Percentiles rank a stretch among this genome's conserved stretches.
These are phyloP conservation scores for Grifola frondosa DNA, from an alignment of 1,284 basidiomycete genomes.

Conservation along the genomic window DNA sequence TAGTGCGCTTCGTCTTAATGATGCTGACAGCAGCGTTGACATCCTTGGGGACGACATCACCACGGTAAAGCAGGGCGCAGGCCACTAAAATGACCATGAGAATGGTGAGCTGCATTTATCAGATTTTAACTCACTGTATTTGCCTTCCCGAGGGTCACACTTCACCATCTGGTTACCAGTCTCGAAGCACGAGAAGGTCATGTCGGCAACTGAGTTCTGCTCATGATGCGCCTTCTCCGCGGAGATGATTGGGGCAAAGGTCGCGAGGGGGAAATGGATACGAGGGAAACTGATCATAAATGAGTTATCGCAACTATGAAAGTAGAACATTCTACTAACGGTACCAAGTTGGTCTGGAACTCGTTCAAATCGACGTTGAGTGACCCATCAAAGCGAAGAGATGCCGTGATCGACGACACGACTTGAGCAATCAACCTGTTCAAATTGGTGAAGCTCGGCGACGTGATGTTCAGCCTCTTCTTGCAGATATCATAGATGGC, in stretches of 20 bases:
- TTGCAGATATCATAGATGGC: conserved; percentile 97
- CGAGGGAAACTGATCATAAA: conserved; percentile 53
- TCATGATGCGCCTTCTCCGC: conserved; percentile 82
- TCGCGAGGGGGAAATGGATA: conserved; percentile 92
- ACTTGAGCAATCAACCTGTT: conserved; percentile 90
- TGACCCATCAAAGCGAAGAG: conserved; percentile 79
- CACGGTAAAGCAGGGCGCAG: conserved; percentile 77
- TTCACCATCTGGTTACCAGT: conserved; percentile 90
- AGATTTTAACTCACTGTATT: conserved; percentile 65
- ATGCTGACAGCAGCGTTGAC: conserved; percentile 83
- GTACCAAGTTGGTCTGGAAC: conserved; percentile 82
- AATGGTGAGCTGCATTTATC: neutral
- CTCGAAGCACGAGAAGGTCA: conserved; percentile 95
- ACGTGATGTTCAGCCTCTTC: conserved; percentile 78
- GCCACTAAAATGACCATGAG: conserved; percentile 48
- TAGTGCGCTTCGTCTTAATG: conserved; percentile 86
- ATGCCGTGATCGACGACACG: conserved; percentile 85
- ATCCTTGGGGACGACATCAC: conserved; percentile 90
- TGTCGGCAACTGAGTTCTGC: conserved; percentile 91
- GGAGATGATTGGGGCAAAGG: conserved; percentile 88
- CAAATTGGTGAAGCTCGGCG: conserved; percentile 84
- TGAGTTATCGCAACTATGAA: neutral
- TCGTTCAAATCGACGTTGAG: conserved; percentile 83
- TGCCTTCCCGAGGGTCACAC: conserved; percentile 80
- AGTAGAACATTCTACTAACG: conserved; percentile 37